A percentile compares a stretch with the other conserved stretches of the same genome.
These are phyloP conservation scores for Cordyceps militaris DNA, from an alignment of 2,329 filamentous ascomycete species.

Conservation along the genomic window DNA sequence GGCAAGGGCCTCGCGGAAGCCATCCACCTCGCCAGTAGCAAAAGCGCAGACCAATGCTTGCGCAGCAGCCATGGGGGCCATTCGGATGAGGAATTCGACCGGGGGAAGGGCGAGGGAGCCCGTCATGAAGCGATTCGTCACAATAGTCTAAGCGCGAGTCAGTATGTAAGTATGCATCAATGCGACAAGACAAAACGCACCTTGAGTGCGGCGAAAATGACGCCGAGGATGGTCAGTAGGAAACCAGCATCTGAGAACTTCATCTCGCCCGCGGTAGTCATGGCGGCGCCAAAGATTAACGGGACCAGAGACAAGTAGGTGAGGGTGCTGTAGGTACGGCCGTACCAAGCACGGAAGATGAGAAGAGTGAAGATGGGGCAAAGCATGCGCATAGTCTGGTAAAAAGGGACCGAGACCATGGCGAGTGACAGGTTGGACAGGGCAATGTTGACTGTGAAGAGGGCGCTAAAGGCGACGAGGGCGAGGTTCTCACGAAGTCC, in stretches of 20 bases:
- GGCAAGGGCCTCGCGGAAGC: conserved; percentile 31
- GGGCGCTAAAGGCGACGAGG: conserved; percentile 51
- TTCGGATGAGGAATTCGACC: conserved; percentile 54
- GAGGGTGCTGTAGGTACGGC: conserved; percentile 45
- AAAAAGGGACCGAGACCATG: conserved; percentile 59
- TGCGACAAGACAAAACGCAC: conserved; percentile 21
- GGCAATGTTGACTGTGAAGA: conserved; percentile 58
- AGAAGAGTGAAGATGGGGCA: conserved; percentile 55
- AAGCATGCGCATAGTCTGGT: conserved; percentile 57
- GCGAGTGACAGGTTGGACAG: conserved; percentile 56
- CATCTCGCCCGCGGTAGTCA: conserved; percentile 57
- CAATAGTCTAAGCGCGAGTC: conserved; percentile 40
- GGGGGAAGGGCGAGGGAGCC: conserved; percentile 50
- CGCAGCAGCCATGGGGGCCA: conserved; percentile 53
- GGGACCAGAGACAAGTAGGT: conserved; percentile 56
- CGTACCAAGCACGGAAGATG: conserved; percentile 51
- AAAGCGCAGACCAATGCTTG: conserved; percentile 48
- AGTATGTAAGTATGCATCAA: conserved; percentile 10
- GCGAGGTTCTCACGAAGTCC: conserved; percentile 45
- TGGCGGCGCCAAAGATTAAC: conserved; percentile 51
- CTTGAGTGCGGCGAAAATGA: conserved; percentile 49
- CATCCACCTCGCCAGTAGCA: conserved; percentile 44
- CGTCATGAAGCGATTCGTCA: conserved; percentile 59
- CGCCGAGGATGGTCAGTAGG: conserved; percentile 46
- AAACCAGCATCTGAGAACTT: conserved; percentile 53